Percentiles rank a stretch among this genome's conserved stretches.
Conservation (phyloP, 106 monocot species). For the Acanthochlamys bracteata region DNA sequence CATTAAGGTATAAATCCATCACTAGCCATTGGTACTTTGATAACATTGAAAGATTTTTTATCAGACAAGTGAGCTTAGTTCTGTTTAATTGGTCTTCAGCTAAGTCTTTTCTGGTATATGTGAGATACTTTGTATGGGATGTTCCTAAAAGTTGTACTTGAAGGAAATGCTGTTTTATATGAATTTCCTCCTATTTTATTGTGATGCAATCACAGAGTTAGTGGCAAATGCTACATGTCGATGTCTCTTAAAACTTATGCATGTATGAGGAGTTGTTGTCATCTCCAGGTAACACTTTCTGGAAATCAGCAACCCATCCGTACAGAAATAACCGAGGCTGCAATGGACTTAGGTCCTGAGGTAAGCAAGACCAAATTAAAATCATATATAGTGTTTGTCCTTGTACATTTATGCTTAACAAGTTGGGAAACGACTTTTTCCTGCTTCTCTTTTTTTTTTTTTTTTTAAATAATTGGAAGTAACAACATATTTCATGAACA, state of each 20-base stretch:
- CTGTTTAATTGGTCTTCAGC: too few relatives aligned
- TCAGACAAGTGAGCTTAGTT: too few relatives aligned
- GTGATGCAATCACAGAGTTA: too few relatives aligned
- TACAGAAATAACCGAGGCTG: conserved; percentile 95
- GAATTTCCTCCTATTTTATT: too few relatives aligned
- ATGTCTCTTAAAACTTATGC: too few relatives aligned
- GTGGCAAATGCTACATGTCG: too few relatives aligned
- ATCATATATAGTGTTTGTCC: background rate
- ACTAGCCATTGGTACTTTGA: background rate
- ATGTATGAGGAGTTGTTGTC: background rate
- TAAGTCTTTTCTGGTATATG: too few relatives aligned
- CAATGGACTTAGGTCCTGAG: conserved; percentile 91
- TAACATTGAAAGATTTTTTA: too few relatives aligned
- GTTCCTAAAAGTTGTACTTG: too few relatives aligned
- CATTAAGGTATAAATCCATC: conserved; percentile 70
- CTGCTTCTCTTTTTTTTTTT: too few relatives aligned
- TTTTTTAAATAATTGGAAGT: background rate
- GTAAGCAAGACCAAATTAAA: conserved; percentile 14
- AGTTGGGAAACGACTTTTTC: background rate
- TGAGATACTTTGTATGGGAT: too few relatives aligned
- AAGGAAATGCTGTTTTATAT: too few relatives aligned
- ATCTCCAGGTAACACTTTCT: conserved; percentile 83
- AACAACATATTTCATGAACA: conserved; percentile 13
- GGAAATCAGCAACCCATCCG: conserved; percentile 95
- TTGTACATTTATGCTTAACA: background rate